These are phyloP conservation scores for Backusella parvicylindrica DNA, from an alignment of 192 early-diverging fungal genomes.

Conservation along the genomic window DNA sequence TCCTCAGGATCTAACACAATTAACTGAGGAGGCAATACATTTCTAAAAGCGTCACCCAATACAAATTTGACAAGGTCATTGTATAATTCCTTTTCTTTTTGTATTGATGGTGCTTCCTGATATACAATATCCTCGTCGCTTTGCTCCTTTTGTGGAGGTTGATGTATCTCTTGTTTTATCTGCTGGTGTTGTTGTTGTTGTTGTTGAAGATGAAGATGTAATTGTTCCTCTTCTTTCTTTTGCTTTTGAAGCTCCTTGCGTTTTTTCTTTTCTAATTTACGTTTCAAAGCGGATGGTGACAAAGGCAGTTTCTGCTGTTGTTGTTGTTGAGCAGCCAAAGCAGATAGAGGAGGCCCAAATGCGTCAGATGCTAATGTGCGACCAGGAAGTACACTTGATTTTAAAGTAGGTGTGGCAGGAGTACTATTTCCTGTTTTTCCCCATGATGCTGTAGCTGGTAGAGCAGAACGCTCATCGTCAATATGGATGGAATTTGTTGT, in stretches of 20 bases:
- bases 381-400: slow-evolving; percentile 16
- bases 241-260: slow-evolving; percentile 22
- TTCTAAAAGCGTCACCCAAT: slow-evolving; percentile 21
- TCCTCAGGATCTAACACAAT: background rate
- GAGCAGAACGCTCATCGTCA: slow-evolving; percentile 41
- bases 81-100: background rate
- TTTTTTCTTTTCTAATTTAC: slow-evolving; percentile 29
- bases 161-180: background rate
- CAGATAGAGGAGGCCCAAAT: slow-evolving; percentile 37
- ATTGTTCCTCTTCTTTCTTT: background rate
- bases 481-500: background rate
- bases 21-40: slow-evolving; percentile 5
- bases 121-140: background rate
- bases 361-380: slow-evolving; percentile 35
- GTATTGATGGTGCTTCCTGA: background rate
- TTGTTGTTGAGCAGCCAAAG: slow-evolving; percentile 28
- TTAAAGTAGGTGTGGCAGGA: slow-evolving; percentile 30
- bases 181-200: background rate
- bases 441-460: slow-evolving; percentile 62
- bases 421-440: slow-evolving; percentile 36
- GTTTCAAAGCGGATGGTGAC: slow-evolving; percentile 14
- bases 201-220: background rate
- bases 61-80: slow-evolving; percentile 25
- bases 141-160: background rate
- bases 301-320: slow-evolving; percentile 1